Conservation (phyloP, 257 asterid genomes). For the Solanum rostratum region DNA sequence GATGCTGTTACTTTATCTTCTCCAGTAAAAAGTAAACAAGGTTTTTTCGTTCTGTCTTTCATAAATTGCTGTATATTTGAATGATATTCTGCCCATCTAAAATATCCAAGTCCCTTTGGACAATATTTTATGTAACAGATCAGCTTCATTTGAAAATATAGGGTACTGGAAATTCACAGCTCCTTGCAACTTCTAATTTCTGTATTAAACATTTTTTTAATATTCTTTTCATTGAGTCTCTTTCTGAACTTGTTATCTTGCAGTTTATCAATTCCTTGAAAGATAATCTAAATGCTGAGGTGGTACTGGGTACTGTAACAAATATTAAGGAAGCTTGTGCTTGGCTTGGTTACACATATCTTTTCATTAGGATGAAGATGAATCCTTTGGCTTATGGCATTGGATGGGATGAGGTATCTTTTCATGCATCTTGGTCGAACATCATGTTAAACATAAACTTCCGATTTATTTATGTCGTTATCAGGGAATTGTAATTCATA, state of each 20-base stretch:
- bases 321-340: slow-evolving; percentile 99
- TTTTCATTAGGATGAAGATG: slow-evolving; percentile 93
- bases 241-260: slow-evolving; percentile 10
- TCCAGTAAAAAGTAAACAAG: not conserved
- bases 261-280: slow-evolving; percentile 93
- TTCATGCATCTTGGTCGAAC: not conserved
- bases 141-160: not conserved
- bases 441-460: not conserved
- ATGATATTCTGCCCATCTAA: not conserved
- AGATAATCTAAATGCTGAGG: slow-evolving; percentile 97
- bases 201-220: not conserved
- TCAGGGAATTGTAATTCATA: not conserved
- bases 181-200: not conserved
- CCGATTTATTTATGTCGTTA: not conserved
- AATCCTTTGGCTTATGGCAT: slow-evolving; percentile 97
- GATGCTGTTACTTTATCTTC: not conserved
- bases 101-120: not conserved
- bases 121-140: not conserved
- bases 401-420: slow-evolving; percentile 97
- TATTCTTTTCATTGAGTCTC: not conserved
- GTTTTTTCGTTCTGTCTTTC: not conserved
- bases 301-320: slow-evolving; percentile 96
- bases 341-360: slow-evolving; percentile 98
- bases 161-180: not conserved
- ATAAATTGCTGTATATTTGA: not conserved